A percentile compares a stretch with the other conserved stretches of the same genome.
Evolutionary conservation across 306 rosid genomes (phyloP).

Genomic region (Benincasa hispida): DNA sequence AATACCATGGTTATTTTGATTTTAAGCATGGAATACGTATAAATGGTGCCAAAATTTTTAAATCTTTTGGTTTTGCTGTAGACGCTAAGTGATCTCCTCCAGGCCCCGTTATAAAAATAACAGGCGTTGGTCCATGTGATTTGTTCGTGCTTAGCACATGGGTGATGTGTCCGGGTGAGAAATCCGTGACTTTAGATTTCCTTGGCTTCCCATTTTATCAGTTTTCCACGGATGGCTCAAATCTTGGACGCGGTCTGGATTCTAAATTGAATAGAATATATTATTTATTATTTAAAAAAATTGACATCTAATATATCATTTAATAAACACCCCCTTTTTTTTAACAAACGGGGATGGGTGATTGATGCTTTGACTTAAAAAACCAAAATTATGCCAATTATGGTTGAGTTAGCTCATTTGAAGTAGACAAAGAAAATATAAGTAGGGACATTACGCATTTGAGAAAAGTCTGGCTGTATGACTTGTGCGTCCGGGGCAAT

Average conservation of each 20-base stretch:
- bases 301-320: not conserved
- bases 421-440: not conserved
- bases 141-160: conserved; percentile 5
- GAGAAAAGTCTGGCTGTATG: not conserved
- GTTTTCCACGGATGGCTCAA: conserved; percentile 2
- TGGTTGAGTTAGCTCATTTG: too few relatives aligned
- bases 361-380: too few relatives aligned
- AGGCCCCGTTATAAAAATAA: not conserved
- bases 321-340: too few relatives aligned
- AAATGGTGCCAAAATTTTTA: not conserved
- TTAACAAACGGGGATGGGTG: too few relatives aligned
- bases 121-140: not conserved
- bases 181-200: not conserved
- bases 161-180: conserved; percentile 1
- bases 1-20: not conserved
- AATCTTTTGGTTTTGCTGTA: not conserved
- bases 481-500: not conserved
- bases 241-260: not conserved
- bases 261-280: not conserved
- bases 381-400: too few relatives aligned
- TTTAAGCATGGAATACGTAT: not conserved
- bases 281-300: not conserved
- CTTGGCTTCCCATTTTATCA: not conserved
- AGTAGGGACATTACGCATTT: not conserved
- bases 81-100: not conserved